Conservation (phyloP, 2,329 filamentous ascomycete genomes). For the Aureobasidium sp. region DNA sequence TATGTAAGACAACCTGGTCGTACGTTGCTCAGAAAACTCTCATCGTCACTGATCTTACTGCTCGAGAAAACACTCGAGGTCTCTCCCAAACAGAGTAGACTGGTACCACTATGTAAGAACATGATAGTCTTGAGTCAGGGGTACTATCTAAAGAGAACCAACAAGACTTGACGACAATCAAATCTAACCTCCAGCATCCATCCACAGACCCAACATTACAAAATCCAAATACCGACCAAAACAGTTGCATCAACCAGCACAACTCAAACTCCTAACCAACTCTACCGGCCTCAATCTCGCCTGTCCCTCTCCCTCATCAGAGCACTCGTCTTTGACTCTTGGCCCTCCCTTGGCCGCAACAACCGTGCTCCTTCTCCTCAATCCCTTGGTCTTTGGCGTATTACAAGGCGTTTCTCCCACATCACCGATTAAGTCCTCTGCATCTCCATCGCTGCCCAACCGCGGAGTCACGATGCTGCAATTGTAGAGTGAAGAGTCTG, state of each 20-base stretch:
- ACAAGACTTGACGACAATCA: no score
- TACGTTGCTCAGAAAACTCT: not conserved
- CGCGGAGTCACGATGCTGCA: not conserved
- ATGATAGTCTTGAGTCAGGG: no score
- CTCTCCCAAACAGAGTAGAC: not conserved
- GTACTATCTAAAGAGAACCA: no score
- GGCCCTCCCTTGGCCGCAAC: not conserved
- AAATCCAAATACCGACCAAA: not conserved
- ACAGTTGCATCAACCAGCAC: not conserved
- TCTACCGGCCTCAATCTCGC: not conserved
- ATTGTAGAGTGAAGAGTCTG: not conserved
- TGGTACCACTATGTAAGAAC: no score
- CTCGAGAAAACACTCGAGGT: no score
- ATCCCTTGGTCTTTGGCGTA: not conserved
- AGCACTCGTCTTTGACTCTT: not conserved
- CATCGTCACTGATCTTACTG: no score
- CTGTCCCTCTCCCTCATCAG: not conserved
- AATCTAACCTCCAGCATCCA: not conserved
- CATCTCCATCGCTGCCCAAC: not conserved
- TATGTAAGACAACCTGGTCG: not conserved
- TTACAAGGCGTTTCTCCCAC: not conserved
- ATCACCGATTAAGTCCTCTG: not conserved
- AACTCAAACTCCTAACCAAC: slow-evolving; percentile 12
- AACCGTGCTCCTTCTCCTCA: slow-evolving; percentile 8
- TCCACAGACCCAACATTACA: not conserved